Conservation (phyloP, 1,284 basidiomycete species). For the Exobasidium cylindrosporum region DNA sequence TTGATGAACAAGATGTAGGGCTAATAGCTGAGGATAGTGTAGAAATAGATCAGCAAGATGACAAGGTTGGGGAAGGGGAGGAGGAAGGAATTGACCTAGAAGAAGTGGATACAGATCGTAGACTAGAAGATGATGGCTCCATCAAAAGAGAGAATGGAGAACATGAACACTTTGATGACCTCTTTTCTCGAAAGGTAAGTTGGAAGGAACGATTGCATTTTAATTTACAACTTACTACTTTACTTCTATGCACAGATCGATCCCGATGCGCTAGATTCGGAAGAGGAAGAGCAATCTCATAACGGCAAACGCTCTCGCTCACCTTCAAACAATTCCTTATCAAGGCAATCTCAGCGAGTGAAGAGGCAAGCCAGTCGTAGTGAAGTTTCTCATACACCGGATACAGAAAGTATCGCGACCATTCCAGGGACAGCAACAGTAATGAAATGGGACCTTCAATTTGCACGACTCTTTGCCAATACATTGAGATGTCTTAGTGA, state of each 20-base stretch:
- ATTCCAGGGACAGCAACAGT: not conserved
- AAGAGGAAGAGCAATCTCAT: not conserved
- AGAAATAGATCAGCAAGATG: not conserved
- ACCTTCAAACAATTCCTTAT: not conserved
- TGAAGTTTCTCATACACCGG: not conserved
- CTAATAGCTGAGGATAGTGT: not conserved
- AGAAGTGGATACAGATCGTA: not conserved
- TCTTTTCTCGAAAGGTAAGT: not conserved
- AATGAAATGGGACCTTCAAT: slow-evolving; percentile 7
- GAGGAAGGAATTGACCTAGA: not conserved
- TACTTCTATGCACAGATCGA: not conserved
- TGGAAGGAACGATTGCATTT: not conserved
- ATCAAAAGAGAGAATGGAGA: not conserved
- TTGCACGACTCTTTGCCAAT: slow-evolving; percentile 2
- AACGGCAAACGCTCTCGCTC: slow-evolving; percentile 1
- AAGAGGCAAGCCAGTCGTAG: not conserved
- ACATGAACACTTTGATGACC: not conserved
- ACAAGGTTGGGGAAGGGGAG: not conserved
- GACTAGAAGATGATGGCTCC: not conserved
- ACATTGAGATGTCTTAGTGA: slow-evolving; percentile 6
- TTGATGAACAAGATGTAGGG: not conserved
- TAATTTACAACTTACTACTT: not conserved
- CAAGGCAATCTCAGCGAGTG: not conserved
- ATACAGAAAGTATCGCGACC: slow-evolving; percentile 10
- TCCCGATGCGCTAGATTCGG: not conserved